These are phyloP conservation scores for Purpureocillium lavendulum DNA, from an alignment of 2,329 filamentous ascomycete species.

Conservation along the genomic window DNA sequence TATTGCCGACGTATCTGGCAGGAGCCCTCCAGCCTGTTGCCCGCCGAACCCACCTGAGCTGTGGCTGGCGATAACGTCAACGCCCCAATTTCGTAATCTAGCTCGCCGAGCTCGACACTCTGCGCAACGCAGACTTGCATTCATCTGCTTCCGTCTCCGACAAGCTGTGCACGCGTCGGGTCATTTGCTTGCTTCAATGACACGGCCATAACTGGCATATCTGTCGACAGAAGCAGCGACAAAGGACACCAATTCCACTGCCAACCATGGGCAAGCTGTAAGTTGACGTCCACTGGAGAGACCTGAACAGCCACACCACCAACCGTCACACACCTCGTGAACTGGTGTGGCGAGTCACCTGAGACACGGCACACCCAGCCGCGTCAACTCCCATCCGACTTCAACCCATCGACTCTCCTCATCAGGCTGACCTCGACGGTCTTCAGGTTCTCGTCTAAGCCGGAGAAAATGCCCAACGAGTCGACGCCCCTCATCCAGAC, in stretches of 20 bases:
- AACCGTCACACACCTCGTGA: too few species aligned
- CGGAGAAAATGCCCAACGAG: slow-evolving; percentile 36
- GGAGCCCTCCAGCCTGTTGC: neutral
- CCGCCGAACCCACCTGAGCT: neutral
- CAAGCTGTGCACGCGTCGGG: too few species aligned
- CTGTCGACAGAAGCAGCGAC: too few species aligned
- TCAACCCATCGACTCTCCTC: neutral
- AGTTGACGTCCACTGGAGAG: neutral
- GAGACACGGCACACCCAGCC: too few species aligned
- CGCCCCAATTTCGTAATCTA: neutral
- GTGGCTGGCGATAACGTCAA: slow-evolving; percentile 6
- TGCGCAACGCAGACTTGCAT: too few species aligned
- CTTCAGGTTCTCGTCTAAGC: neutral
- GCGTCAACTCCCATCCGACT: neutral
- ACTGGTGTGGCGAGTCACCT: neutral
- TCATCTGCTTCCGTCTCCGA: too few species aligned
- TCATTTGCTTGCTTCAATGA: too few species aligned
- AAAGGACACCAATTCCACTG: too few species aligned
- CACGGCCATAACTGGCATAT: too few species aligned
- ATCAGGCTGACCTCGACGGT: neutral
- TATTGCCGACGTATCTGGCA: slow-evolving; percentile 3
- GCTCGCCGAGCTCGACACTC: neutral
- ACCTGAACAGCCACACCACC: too few species aligned
- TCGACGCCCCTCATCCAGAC: slow-evolving; percentile 59
- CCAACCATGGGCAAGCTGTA: slow-evolving; percentile 7